phyloP scores from a whole-genome alignment of 306 rosid species.

The peach (Prunus persica) region DNA sequence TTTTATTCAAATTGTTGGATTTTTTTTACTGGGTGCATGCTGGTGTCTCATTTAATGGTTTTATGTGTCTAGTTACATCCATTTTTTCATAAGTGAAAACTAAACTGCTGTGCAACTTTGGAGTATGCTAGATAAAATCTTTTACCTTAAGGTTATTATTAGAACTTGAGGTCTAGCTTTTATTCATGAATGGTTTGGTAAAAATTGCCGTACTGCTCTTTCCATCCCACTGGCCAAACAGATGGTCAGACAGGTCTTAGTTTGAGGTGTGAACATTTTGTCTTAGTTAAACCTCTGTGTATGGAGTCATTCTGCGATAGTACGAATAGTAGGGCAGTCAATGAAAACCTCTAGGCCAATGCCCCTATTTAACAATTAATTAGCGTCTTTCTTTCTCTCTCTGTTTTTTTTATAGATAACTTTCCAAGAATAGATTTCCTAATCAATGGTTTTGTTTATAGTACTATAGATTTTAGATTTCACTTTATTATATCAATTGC shows the following conservation, averaged over 20 bases:
- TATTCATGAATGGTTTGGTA: conserved; percentile 10
- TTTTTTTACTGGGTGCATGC: background rate
- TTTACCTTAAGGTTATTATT: background rate
- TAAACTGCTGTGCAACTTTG: background rate
- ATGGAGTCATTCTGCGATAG: background rate
- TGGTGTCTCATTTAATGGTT: background rate
- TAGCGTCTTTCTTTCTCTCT: background rate
- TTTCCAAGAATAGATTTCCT: background rate
- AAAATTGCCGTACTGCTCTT: conserved; percentile 5
- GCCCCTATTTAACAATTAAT: background rate
- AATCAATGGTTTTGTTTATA: background rate
- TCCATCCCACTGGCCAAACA: conserved; percentile 5
- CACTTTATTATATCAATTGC: conserved; percentile 9
- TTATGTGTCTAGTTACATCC: background rate
- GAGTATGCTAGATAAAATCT: conserved; percentile 4
- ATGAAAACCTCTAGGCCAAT: background rate
- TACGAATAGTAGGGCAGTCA: background rate
- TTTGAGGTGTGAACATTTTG: conserved; percentile 20
- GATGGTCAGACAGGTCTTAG: conserved; percentile 10
- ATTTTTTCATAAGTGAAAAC: background rate
- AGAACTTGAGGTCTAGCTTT: background rate
- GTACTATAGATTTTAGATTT: conserved; percentile 3
- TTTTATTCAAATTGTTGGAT: background rate
- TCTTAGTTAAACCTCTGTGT: background rate
- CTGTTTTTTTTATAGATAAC: background rate